Conservation (phyloP, 2,329 filamentous ascomycete genomes). For the Cytospora paraplurivora region DNA sequence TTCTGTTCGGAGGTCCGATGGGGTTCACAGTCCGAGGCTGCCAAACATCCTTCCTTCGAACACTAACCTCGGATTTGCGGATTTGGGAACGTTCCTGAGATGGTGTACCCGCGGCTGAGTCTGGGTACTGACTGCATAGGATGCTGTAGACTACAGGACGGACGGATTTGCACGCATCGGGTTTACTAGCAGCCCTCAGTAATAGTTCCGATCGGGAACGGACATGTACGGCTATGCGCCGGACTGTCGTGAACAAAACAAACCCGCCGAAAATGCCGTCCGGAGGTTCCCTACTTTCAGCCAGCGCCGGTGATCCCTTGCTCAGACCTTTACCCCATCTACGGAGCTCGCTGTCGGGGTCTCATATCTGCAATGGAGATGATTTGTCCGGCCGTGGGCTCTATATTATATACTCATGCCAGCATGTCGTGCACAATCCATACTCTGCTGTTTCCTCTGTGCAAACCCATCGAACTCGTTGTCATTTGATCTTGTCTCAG, state of each 20-base stretch:
- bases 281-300: slow-evolving; percentile 4
- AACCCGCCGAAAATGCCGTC: slow-evolving; percentile 3
- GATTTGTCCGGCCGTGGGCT: slow-evolving; percentile 17
- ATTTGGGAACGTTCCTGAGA: background rate
- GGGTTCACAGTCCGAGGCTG: background rate
- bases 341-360: slow-evolving; percentile 23
- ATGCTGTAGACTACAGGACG: too few species aligned
- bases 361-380: background rate
- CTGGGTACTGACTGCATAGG: background rate
- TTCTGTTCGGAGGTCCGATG: slow-evolving; percentile 15
- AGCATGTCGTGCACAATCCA: background rate
- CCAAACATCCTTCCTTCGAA: background rate
- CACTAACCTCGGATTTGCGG: background rate
- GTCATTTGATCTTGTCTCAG: background rate
- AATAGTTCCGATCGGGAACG: background rate
- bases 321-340: slow-evolving; percentile 25
- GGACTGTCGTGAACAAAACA: background rate
- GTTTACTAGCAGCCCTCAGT: background rate
- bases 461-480: background rate
- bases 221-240: background rate
- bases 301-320: slow-evolving; percentile 5
- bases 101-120: background rate
- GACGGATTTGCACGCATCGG: background rate
- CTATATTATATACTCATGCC: slow-evolving; percentile 12
- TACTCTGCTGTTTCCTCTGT: background rate